These are phyloP conservation scores for Nissolia schottii DNA, from an alignment of 306 rosid genomes.

Conservation along the genomic window DNA sequence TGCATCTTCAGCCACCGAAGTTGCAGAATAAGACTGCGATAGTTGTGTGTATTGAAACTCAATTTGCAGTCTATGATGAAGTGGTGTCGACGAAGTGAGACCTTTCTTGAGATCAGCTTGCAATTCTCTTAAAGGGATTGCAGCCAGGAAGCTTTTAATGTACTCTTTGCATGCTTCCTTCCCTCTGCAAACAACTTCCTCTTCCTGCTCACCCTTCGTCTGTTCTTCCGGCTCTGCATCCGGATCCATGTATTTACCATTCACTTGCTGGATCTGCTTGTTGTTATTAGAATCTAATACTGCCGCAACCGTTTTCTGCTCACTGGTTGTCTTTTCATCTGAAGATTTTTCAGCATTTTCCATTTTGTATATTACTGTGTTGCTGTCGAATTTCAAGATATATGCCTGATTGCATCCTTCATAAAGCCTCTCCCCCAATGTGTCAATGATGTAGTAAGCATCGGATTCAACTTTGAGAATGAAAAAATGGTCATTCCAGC, in stretches of 20 bases:
- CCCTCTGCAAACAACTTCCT: conserved; percentile 59
- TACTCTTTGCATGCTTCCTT: conserved; percentile 95
- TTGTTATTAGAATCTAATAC: conserved; percentile 36
- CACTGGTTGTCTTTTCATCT: conserved; percentile 42
- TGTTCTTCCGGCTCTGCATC: conserved; percentile 34
- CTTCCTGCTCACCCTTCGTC: conserved; percentile 39
- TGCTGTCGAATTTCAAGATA: conserved; percentile 77
- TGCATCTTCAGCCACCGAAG: conserved; percentile 30
- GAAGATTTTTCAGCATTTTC: conserved; percentile 31
- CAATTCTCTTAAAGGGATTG: conserved; percentile 84
- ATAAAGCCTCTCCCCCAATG: conserved; percentile 92
- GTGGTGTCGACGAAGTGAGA: conserved; percentile 51
- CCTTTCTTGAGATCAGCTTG: conserved; percentile 83
- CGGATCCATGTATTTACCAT: conserved; percentile 32
- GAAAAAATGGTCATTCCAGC: conserved; percentile 99
- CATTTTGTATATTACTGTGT: conserved; percentile 55
- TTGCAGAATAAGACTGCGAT: conserved; percentile 14
- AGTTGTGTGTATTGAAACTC: conserved; percentile 74
- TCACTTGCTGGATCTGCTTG: conserved; percentile 26
- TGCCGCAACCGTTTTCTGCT: conserved; percentile 35
- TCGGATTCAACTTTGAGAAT: conserved; percentile 86
- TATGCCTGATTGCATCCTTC: conserved; percentile 96
- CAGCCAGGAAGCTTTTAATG: conserved; percentile 90
- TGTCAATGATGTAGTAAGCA: conserved; percentile 84
- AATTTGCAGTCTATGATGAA: conserved; percentile 81